Conservation (phyloP, 1,284 basidiomycete species). For the Ustilago tritici region DNA sequence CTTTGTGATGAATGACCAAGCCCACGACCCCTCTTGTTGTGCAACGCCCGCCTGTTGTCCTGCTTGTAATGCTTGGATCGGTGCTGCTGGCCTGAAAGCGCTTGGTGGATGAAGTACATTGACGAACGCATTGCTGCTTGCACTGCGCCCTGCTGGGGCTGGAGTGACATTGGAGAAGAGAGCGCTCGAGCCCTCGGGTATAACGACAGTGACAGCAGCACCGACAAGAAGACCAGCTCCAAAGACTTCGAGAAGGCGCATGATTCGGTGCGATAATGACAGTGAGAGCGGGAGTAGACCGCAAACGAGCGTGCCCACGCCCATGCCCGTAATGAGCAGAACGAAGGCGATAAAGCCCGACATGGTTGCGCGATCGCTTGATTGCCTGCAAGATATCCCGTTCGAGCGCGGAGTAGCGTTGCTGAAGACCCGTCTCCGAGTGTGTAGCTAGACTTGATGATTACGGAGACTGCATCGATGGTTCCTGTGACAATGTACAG, state of each 20-base stretch:
- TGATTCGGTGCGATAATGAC: conserved; percentile 52
- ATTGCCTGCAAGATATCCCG: too few relatives aligned
- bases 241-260: conserved; percentile 64
- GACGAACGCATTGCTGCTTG: conserved; percentile 6
- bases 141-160: neutral
- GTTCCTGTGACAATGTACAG: neutral
- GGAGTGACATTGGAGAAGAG: conserved; percentile 38
- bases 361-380: conserved; percentile 13
- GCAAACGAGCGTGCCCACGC: conserved; percentile 59
- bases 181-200: conserved; percentile 62
- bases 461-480: conserved; percentile 20
- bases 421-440: conserved; percentile 2
- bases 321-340: conserved; percentile 52
- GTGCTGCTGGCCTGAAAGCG: conserved; percentile 7
- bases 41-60: neutral
- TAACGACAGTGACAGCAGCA: conserved; percentile 65
- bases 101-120: conserved; percentile 18
- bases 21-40: conserved; percentile 20
- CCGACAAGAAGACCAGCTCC: conserved; percentile 67
- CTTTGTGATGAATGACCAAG: conserved; percentile 45
- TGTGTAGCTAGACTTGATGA: conserved; percentile 1
- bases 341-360: conserved; percentile 37
- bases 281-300: conserved; percentile 61
- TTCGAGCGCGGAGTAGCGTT: neutral
- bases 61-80: neutral